Base-by-base conservation (phyloP, 257 asterid genomes). In the Striga asiatica region DNA sequence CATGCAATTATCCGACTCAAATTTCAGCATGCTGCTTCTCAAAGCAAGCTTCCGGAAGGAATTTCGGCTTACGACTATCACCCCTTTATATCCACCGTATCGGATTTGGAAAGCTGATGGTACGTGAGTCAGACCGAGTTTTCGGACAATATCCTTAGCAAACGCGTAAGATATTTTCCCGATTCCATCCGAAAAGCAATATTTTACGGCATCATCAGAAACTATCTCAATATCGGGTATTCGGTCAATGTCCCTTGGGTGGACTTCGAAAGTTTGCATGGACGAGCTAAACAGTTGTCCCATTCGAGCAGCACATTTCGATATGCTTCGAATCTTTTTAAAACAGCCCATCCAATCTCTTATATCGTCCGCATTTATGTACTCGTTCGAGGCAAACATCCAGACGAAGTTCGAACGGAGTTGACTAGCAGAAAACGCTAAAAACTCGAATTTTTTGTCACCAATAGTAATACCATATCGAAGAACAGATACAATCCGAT, bases 301-400 rank as follows among this genome's bases (percentile, higher is more conserved):
- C 98, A 91, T 91, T 60, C 98, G 79, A 8, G 98, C 97, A 22
- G 97, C 95, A 65, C 94, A 87, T 71, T 91, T 91, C 2, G 97
- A 78, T 42, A 87, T 66, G 53, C 88, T 87, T 5, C 89, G 76
- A 18, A 91, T 91, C 71, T 78, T 74, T 51, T 58, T 79, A 68
- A 91, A 91, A 68, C 85, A 78, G 14, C 98, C 97, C 98, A 91
- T 91, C 98, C 98, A 91, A 42, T 80, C 76, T 71, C 97, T 68
- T 51, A 91, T 84, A 60, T 80, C 81, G 24, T 78, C 84, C 9
- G 92, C 88, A 77, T 69, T 77, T 37, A 82, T 51, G 27, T 67
- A 47, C 22, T 84, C 82, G 24, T 87, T 91, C 0, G 98, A 87
- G 64, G 97, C 95, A 80, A 91, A 84, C 97, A 91, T 91, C 98